Evolutionary conservation across 768 basidiomycete genomes (phyloP), one percentile per base, ranked within the genome.

Genomic region (Suillus lakei): DNA sequence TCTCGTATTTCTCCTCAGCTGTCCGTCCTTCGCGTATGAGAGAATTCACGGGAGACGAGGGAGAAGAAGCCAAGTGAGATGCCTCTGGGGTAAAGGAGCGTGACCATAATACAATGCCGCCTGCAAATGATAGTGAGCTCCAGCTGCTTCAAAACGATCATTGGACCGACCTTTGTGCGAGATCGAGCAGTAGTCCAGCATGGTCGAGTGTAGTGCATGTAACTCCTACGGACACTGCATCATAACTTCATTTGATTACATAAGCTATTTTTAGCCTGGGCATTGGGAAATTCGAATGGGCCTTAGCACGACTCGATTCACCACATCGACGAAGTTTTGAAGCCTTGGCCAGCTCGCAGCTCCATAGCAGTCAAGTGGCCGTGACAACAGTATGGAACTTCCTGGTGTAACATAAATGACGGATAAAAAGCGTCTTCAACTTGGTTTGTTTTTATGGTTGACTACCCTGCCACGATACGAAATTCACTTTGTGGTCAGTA

Each of bases 141-240:
- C 12, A 26, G 23, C 55, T 67, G 51, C 60, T 41, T 55, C 3
- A 8, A 61, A 56, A 9, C 1, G 30, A n/a, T 8, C 62, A 9
- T 23, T 30, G 48, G 13, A 16, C 55, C 63, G 58, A 91, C 95
- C 95, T 86, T 93, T 93, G 78, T 96, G 95, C 10, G 94, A 94
- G 72, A 98, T 97, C 34, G 95, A 96, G 77, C 95, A 94, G 78
- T 96, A 93, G 80, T 98, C 96, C 65, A 98, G 87, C 95, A 98
- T 98, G 63, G 67, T 64, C 46, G 30, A 56, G 23, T 38, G 46
- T 51, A 51, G 9, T 28, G 26, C 9, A 10, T 28, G 46, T 23
- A 13, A 61, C 30, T 32, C 34, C 60, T 32, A 16, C 21, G 36
- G 13, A 39, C 53, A 54, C 53, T 12, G 53, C 53, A 54, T 54